Conservation (phyloP, 768 basidiomycete species). For the Calocybe gangraenosa region DNA sequence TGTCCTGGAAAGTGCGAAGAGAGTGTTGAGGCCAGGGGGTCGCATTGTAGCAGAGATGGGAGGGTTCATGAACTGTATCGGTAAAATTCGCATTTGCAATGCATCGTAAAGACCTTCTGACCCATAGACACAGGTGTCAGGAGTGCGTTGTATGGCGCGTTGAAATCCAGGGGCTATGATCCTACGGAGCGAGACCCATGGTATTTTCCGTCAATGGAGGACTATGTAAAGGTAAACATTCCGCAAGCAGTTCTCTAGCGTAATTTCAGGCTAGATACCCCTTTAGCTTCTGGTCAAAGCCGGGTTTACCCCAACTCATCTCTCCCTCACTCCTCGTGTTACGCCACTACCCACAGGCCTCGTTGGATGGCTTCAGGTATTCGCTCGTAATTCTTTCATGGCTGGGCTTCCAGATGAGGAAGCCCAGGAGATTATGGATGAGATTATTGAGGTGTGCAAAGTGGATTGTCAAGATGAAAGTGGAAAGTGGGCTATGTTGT, state of each 20-base stretch:
- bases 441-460: slow-evolving; percentile 53
- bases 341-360: slow-evolving; percentile 51
- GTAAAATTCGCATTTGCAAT: slow-evolving; percentile 27
- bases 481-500: slow-evolving; percentile 70
- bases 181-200: slow-evolving; percentile 68
- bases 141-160: slow-evolving; percentile 48
- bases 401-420: slow-evolving; percentile 45
- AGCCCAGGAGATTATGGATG: slow-evolving; percentile 55
- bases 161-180: slow-evolving; percentile 51
- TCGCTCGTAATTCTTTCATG: slow-evolving; percentile 60
- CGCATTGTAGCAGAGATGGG: slow-evolving; percentile 77
- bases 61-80: slow-evolving; percentile 67
- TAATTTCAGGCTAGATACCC: neutral
- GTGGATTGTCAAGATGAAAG: slow-evolving; percentile 54
- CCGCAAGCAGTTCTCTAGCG: neutral
- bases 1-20: slow-evolving; percentile 58
- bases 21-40: slow-evolving; percentile 64
- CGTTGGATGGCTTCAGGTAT: slow-evolving; percentile 65
- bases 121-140: slow-evolving; percentile 49
- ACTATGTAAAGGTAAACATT: slow-evolving; percentile 52
- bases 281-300: slow-evolving; percentile 49
- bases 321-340: slow-evolving; percentile 51
- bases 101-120: neutral
- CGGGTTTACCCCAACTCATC: slow-evolving; percentile 52
- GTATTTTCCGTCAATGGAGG: slow-evolving; percentile 75